Percentiles rank a stretch among this genome's conserved stretches.
These are phyloP conservation scores for Aspergillus haitiensis DNA, from an alignment of 495 filamentous ascomycete species.

Conservation along the genomic window DNA sequence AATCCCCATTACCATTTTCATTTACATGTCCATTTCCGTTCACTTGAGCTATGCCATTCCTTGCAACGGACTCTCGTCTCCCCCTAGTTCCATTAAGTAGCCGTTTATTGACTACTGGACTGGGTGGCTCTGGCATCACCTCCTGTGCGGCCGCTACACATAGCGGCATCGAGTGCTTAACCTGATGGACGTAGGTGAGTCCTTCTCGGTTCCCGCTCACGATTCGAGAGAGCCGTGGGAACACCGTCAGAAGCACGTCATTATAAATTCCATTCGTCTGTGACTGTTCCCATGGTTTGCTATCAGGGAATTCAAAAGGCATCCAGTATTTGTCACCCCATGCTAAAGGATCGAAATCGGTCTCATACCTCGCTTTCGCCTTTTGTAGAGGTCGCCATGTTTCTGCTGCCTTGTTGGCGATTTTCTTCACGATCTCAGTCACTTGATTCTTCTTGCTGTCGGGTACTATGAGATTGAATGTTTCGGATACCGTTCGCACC, in stretches of 20 bases:
- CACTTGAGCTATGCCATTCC: not conserved
- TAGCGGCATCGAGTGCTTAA: slow-evolving; percentile 2
- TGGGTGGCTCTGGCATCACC: not conserved
- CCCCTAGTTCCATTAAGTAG: slow-evolving; percentile 7
- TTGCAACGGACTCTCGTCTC: not conserved
- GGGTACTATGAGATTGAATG: slow-evolving; percentile 19
- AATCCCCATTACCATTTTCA: not conserved
- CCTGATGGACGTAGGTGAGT: slow-evolving; percentile 6
- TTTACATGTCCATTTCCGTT: not conserved
- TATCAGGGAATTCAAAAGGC: slow-evolving; percentile 15
- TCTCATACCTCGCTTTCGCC: slow-evolving; percentile 19
- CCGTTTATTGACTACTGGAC: not conserved
- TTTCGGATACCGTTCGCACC: slow-evolving; percentile 15
- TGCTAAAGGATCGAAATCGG: slow-evolving; percentile 21
- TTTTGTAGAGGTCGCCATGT: slow-evolving; percentile 22
- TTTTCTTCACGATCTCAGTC: slow-evolving; percentile 16
- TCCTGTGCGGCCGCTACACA: slow-evolving; percentile 7
- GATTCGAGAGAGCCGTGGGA: slow-evolving; percentile 7
- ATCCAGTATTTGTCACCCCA: slow-evolving; percentile 14
- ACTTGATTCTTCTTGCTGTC: slow-evolving; percentile 15
- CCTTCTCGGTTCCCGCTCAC: not conserved
- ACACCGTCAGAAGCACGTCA: slow-evolving; percentile 2
- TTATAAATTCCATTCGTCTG: not conserved
- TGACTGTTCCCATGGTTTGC: not conserved
- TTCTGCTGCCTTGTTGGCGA: slow-evolving; percentile 23